Base-by-base conservation (phyloP, 352 stramenopile species). In the Globisporangium orthogonon region DNA sequence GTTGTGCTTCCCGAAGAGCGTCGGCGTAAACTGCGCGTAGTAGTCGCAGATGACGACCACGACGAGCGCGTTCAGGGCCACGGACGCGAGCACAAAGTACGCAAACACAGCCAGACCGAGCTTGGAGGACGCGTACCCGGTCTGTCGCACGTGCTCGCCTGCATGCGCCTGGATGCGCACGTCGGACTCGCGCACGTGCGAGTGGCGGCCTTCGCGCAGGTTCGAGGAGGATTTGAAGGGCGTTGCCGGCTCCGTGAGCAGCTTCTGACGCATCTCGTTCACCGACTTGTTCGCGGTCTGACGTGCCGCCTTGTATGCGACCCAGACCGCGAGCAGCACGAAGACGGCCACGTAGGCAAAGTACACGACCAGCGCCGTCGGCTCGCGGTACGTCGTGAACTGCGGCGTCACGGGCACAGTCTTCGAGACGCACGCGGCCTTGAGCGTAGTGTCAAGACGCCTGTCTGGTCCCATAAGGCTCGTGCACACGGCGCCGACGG, bases 61-160 rank as follows among this genome's bases (percentile, higher is more conserved):
- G 47, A 89, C 82, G 30, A 87, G 58, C 2, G 71, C 73, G 4
- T 74, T 74, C 1, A 88, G 62, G 43, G 74, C 63, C 52, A 85
- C 60, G 15, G 76, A 78, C 62, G 79, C 69, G 35, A 85, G 56
- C 43, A 76, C 54, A 33, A 84, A 85, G 68, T 88, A 88, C n/a
- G 47, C 63, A 50, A 86, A 78, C 59, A 86, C 70, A 10, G 68
- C 3, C 54, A 71, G 71, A 10, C 74, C 76, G 4, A 76, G 46
- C 6, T 54, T n/a, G 35, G 77, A 89, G 31, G 66, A 52, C 17
- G 66, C 54, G 71, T 76, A 82, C 10, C 78, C 78, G 0, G 60
- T 74, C 59, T 87, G 79, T 18, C 74, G 60, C 9, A 87, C 67
- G 29, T 76, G 75, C 29, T 87, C 76, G 6, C 67, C 66, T 49